phyloP scores from a whole-genome alignment of 257 asterid species.

The Solanum virginianum region DNA sequence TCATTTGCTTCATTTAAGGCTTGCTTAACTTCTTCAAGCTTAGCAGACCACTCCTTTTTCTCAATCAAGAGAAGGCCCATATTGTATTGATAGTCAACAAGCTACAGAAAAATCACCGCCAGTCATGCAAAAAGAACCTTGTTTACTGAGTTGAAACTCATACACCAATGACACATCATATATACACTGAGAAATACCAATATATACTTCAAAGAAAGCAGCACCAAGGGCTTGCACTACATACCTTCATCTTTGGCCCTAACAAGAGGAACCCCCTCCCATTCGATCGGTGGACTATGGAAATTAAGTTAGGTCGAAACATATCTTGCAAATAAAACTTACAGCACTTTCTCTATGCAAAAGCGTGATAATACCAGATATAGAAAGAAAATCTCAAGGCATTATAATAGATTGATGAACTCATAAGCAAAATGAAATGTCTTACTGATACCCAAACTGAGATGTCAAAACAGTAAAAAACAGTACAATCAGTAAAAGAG shows the following conservation, averaged over 20 bases:
- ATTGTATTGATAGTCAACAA: slow-evolving; percentile 86
- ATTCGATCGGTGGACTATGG: background rate
- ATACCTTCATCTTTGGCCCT: background rate
- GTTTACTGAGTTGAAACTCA: background rate
- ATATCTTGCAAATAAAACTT: background rate
- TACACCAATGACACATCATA: background rate
- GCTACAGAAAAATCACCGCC: slow-evolving; percentile 33
- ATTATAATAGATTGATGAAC: background rate
- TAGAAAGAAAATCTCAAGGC: background rate
- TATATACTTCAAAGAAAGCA: background rate
- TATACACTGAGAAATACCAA: background rate
- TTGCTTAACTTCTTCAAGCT: slow-evolving; percentile 56
- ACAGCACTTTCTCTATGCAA: background rate
- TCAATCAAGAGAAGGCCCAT: slow-evolving; percentile 98
- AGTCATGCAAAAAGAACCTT: background rate
- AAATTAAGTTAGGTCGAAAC: background rate
- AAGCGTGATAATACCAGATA: background rate
- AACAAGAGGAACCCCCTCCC: background rate
- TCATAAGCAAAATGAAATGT: background rate
- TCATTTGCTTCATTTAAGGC: slow-evolving; percentile 56
- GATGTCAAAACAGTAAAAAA: background rate
- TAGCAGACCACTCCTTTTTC: slow-evolving; percentile 79
- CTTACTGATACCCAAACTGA: background rate
- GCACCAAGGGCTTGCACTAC: background rate
- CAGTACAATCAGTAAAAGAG: background rate